Conservation (phyloP, 352 stramenopile species). For the Phytophthora pinifolia region DNA sequence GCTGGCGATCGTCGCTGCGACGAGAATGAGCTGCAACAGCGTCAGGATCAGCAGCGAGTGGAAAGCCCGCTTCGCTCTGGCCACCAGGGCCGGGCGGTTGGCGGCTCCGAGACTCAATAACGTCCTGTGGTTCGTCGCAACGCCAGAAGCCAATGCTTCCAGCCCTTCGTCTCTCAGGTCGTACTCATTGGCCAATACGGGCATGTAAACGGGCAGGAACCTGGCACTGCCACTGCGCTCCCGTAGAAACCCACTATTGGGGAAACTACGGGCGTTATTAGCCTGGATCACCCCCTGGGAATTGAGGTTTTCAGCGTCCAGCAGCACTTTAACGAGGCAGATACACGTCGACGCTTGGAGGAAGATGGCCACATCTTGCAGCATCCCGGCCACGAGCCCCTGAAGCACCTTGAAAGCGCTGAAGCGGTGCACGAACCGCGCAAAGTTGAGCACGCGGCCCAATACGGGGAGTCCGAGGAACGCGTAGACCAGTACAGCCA, state of each 20-base stretch:
- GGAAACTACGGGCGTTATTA: conserved; percentile 26
- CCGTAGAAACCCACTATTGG: conserved; percentile 37
- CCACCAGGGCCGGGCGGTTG: conserved; percentile 24
- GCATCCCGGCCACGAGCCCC: conserved; percentile 43
- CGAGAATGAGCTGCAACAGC: conserved; percentile 50
- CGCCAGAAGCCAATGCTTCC: conserved; percentile 26
- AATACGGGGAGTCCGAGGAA: conserved; percentile 66
- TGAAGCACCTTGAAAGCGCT: conserved; percentile 42
- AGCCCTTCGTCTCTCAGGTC: conserved; percentile 39
- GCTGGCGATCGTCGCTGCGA: conserved; percentile 57
- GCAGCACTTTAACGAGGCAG: conserved; percentile 64
- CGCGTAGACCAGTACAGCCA: conserved; percentile 62
- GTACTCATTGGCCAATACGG: conserved; percentile 57
- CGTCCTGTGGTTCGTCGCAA: conserved; percentile 48
- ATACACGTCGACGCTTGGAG: conserved; percentile 64
- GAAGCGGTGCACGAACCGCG: conserved; percentile 62
- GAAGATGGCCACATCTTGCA: conserved; percentile 68
- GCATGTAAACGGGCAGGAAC: conserved; percentile 61
- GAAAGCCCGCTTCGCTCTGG: conserved; percentile 17
- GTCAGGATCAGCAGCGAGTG: conserved; percentile 38
- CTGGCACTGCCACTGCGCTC: conserved; percentile 31
- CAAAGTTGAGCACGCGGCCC: conserved; percentile 62
- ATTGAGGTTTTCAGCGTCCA: conserved; percentile 37
- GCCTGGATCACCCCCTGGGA: conserved; percentile 13
- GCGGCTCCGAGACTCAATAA: conserved; percentile 36